Percentiles rank a stretch among this genome's conserved stretches.
Evolutionary conservation across 768 basidiomycete genomes (phyloP).

Genomic region (Amanita pseudoporphyria): DNA sequence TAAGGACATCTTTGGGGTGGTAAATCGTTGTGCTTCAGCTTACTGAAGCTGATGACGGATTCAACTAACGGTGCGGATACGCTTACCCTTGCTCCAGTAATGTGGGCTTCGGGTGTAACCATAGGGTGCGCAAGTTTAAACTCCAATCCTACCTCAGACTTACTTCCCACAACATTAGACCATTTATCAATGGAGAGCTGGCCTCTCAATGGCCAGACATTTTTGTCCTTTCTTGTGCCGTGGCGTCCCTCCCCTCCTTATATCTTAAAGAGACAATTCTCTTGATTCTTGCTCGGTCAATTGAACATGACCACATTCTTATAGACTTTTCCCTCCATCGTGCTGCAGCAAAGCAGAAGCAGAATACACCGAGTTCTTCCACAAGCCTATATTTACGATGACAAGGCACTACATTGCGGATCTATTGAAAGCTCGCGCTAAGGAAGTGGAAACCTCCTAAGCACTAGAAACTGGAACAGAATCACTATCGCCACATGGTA

Average conservation of each 20-base stretch:
- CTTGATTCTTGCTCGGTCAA: neutral
- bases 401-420: neutral
- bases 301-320: neutral
- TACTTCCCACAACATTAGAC: constrained; percentile 10
- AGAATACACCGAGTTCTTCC: neutral
- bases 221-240: constrained; percentile 25
- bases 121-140: constrained; percentile 18
- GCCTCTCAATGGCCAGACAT: constrained; percentile 17
- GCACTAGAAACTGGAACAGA: neutral
- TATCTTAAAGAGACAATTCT: constrained; percentile 20
- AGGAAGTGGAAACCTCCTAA: neutral
- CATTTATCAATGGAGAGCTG: constrained; percentile 23
- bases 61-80: constrained; percentile 30
- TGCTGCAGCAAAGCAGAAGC: neutral
- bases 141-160: neutral
- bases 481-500: neutral
- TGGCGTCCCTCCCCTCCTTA: constrained; percentile 16
- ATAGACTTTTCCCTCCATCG: neutral
- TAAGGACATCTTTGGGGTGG: neutral
- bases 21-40: neutral
- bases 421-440: neutral
- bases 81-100: constrained; percentile 22
- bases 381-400: neutral
- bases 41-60: constrained; percentile 16
- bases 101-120: constrained; percentile 25